Percentiles rank a stretch among this genome's conserved stretches.
phyloP scores from a whole-genome alignment of 2,329 filamentous ascomycete species.

The Chaetomium sp. region DNA sequence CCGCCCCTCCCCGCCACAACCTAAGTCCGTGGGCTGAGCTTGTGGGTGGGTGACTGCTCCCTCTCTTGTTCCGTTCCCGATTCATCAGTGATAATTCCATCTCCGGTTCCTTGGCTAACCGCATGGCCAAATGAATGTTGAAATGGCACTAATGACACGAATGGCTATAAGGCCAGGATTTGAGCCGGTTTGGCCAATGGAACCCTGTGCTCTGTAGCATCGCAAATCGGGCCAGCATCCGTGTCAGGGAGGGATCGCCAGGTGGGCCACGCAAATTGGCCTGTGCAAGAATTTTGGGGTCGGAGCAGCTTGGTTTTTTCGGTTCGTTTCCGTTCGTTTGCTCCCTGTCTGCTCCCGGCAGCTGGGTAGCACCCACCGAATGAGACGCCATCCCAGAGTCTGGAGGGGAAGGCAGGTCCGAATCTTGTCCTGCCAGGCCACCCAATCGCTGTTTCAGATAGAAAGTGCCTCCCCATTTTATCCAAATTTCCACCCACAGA shows the following conservation, averaged over 20 bases:
- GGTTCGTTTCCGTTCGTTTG: not conserved
- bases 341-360: conserved; percentile 3
- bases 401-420: not conserved
- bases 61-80: conserved; percentile 27
- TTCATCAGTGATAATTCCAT: conserved; percentile 16
- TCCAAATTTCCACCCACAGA: conserved; percentile 29
- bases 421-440: conserved; percentile 19
- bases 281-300: conserved; percentile 1
- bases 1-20: not conserved
- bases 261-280: not conserved
- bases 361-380: conserved; percentile 12
- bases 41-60: not conserved
- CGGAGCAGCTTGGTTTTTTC: not conserved
- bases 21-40: not conserved
- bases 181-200: conserved; percentile 28
- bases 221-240: not conserved
- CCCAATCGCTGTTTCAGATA: conserved; percentile 25
- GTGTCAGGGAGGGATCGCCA: conserved; percentile 11
- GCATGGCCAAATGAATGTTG: conserved; percentile 2
- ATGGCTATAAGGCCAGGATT: conserved; percentile 4
- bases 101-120: conserved; percentile 8
- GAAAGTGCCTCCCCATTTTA: conserved; percentile 24
- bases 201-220: conserved; percentile 3
- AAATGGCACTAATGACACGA: not conserved
- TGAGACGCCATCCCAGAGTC: conserved; percentile 14